Evolutionary conservation across 2,329 filamentous ascomycete species (phyloP).

Genomic region (Arthrobotrys sinensis): DNA sequence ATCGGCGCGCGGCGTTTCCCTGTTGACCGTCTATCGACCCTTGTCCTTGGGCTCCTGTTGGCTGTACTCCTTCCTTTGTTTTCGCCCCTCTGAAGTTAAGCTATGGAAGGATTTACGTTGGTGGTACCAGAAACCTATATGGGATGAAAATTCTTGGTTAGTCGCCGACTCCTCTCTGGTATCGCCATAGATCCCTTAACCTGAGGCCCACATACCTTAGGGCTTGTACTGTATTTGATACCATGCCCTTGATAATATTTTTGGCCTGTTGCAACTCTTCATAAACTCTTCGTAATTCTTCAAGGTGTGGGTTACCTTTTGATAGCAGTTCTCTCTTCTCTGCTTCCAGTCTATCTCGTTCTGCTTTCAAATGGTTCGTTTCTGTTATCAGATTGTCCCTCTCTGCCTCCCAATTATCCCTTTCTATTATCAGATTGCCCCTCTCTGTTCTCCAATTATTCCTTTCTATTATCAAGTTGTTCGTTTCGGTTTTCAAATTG

Average conservation of each 20-base stretch:
- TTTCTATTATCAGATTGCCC: background rate
- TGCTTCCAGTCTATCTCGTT: background rate
- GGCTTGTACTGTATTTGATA: constrained; percentile 4
- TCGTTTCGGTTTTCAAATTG: background rate
- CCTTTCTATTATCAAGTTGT: background rate
- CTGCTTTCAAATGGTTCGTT: background rate
- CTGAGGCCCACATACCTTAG: constrained; percentile 4
- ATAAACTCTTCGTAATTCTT: background rate
- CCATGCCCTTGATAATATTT: background rate
- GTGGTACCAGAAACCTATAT: constrained; percentile 22
- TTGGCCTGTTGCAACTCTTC: constrained; percentile 5
- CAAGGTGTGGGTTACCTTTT: constrained; percentile 18
- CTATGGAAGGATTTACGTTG: background rate
- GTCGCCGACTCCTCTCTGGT: constrained; percentile 4
- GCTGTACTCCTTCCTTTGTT: background rate
- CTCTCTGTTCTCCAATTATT: background rate
- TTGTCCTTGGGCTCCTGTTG: background rate
- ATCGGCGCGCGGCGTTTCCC: background rate
- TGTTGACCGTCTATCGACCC: background rate
- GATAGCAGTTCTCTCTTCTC: background rate
- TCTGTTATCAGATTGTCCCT: background rate
- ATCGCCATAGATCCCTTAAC: background rate
- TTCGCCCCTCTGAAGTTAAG: constrained; percentile 1
- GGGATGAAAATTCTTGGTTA: constrained; percentile 9
- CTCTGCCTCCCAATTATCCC: background rate